Evolutionary conservation across 306 rosid genomes (phyloP).

Genomic region (Trifolium fragiferum): DNA sequence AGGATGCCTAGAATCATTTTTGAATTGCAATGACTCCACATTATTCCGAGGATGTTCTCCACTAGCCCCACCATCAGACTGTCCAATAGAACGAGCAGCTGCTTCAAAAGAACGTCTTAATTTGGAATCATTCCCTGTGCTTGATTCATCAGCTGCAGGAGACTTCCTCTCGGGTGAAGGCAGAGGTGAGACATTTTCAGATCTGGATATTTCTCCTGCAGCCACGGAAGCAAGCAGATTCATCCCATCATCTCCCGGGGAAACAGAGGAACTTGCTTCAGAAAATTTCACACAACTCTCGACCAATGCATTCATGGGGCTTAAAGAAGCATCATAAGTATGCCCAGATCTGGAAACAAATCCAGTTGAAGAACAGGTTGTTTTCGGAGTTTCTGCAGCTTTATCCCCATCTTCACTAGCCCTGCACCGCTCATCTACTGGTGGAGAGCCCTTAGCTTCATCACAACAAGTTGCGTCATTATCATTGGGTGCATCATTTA

Average conservation of each 20-base stretch:
- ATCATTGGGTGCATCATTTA: conserved; percentile 58
- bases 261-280: conserved; percentile 60
- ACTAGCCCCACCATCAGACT: conserved; percentile 42
- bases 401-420: conserved; percentile 53
- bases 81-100: conserved; percentile 38
- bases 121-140: conserved; percentile 54
- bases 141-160: conserved; percentile 51
- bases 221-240: conserved; percentile 89
- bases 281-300: conserved; percentile 85
- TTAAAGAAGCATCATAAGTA: conserved; percentile 65
- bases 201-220: conserved; percentile 79
- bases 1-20: conserved; percentile 37
- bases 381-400: conserved; percentile 49
- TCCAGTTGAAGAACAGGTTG: conserved; percentile 54
- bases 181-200: conserved; percentile 60
- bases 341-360: conserved; percentile 62
- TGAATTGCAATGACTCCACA: conserved; percentile 37
- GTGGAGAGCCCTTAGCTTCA: conserved; percentile 60
- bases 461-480: conserved; percentile 58
- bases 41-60: conserved; percentile 38
- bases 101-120: conserved; percentile 47
- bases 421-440: conserved; percentile 55
- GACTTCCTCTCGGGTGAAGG: conserved; percentile 62
- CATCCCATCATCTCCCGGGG: conserved; percentile 83
- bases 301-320: conserved; percentile 80